phyloP scores from a whole-genome alignment of 2,329 filamentous ascomycete genomes.

The Cladosporium halotolerans region DNA sequence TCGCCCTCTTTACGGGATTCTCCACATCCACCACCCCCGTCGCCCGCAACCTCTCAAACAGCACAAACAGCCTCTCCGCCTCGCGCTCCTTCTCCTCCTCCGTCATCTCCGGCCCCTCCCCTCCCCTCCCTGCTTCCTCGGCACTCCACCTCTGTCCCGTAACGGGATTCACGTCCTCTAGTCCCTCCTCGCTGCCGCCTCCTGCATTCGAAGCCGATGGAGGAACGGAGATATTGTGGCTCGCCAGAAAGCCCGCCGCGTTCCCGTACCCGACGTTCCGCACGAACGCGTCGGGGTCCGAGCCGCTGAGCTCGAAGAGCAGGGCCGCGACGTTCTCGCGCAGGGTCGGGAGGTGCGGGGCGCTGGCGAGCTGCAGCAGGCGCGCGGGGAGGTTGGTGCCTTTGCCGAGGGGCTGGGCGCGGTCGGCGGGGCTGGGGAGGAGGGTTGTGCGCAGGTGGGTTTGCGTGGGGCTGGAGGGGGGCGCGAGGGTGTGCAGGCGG shows the following conservation, averaged over 20 bases:
- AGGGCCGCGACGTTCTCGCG: slow-evolving; percentile 70
- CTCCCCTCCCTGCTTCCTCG: slow-evolving; percentile 38
- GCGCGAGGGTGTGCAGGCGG: slow-evolving; percentile 65
- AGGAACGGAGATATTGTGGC: slow-evolving; percentile 73
- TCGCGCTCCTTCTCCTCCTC: slow-evolving; percentile 87
- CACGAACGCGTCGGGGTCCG: slow-evolving; percentile 72
- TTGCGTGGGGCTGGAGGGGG: slow-evolving; percentile 48
- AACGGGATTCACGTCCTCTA: slow-evolving; percentile 66
- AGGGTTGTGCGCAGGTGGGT: slow-evolving; percentile 59
- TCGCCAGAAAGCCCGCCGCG: slow-evolving; percentile 82
- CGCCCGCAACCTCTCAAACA: slow-evolving; percentile 74
- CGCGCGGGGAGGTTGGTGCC: slow-evolving; percentile 68
- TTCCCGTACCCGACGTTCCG: slow-evolving; percentile 92
- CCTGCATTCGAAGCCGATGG: slow-evolving; percentile 55
- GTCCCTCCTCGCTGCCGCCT: slow-evolving; percentile 35
- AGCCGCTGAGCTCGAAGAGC: slow-evolving; percentile 80
- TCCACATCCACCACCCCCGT: slow-evolving; percentile 72
- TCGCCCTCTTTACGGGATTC: slow-evolving; percentile 68
- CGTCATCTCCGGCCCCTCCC: slow-evolving; percentile 69
- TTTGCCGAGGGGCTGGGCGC: slow-evolving; percentile 69
- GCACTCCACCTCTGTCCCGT: slow-evolving; percentile 64
- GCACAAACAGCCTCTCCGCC: slow-evolving; percentile 79
- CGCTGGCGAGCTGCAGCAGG: slow-evolving; percentile 71
- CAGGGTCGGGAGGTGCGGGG: slow-evolving; percentile 63
- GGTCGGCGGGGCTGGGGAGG: slow-evolving; percentile 70